phyloP scores from a whole-genome alignment of 2,329 filamentous ascomycete genomes.

The Ophiostoma sp. region DNA sequence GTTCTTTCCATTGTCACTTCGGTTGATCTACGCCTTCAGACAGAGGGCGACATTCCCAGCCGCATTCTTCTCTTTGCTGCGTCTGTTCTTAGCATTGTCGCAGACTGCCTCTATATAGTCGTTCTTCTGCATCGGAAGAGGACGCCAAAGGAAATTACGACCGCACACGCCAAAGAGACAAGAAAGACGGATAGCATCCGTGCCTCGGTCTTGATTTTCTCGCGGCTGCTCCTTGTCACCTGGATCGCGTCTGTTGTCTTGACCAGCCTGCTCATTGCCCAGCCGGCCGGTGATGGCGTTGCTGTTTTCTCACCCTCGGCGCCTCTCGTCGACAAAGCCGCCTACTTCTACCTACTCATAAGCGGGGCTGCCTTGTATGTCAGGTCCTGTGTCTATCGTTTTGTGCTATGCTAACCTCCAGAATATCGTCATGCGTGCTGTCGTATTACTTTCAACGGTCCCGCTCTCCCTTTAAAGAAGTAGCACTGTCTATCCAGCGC shows the following conservation, averaged over 20 bases:
- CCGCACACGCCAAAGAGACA: neutral
- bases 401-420: neutral
- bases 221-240: neutral
- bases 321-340: neutral
- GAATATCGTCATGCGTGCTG: neutral
- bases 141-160: neutral
- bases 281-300: neutral
- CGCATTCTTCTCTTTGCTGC: neutral
- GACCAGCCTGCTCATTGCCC: neutral
- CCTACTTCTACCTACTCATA: neutral
- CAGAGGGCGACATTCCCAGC: neutral
- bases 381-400: neutral
- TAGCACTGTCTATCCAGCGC: neutral
- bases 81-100: neutral
- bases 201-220: neutral
- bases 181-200: neutral
- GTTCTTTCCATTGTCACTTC: neutral
- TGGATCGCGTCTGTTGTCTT: neutral
- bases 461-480: neutral
- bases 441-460: neutral
- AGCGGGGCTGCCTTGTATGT: neutral
- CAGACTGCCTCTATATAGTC: neutral
- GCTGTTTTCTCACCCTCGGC: neutral
- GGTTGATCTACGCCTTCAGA: neutral
- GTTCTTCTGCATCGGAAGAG: neutral